A percentile compares a stretch with the other conserved stretches of the same genome.
Conservation (phyloP, 2,329 filamentous ascomycete species). For the Cladosporium phlei region DNA sequence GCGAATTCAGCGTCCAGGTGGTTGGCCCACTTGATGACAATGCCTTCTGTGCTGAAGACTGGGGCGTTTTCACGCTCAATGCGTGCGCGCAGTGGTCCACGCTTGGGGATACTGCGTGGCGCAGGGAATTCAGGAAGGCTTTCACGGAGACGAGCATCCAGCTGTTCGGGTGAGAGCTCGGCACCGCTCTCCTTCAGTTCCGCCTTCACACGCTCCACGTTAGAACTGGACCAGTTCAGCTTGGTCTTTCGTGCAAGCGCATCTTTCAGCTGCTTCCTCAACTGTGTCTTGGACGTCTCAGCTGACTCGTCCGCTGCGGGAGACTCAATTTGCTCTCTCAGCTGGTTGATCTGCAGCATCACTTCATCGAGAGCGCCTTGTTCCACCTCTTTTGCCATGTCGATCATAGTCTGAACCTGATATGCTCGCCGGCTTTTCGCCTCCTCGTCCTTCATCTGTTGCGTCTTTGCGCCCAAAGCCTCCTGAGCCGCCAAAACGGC, state of each 20-base stretch:
- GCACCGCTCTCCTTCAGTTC: not conserved
- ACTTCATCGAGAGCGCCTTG: constrained; percentile 19
- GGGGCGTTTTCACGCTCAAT: constrained; percentile 15
- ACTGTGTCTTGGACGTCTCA: constrained; percentile 6
- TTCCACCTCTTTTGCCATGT: constrained; percentile 17
- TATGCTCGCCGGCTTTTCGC: constrained; percentile 12
- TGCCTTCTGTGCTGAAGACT: constrained; percentile 25
- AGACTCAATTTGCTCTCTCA: not conserved
- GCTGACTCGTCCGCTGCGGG: constrained; percentile 12
- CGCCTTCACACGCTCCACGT: constrained; percentile 15
- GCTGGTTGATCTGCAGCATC: constrained; percentile 14
- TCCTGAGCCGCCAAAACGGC: constrained; percentile 51
- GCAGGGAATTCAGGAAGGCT: constrained; percentile 21
- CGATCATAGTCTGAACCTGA: constrained; percentile 20
- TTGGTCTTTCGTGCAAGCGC: constrained; percentile 11
- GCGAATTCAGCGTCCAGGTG: constrained; percentile 36
- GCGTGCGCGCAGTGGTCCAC: constrained; percentile 13
- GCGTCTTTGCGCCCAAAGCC: constrained; percentile 28
- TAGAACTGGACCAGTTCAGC: constrained; percentile 20
- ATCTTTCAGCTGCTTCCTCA: constrained; percentile 12
- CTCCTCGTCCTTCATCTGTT: constrained; percentile 17
- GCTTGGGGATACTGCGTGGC: constrained; percentile 16
- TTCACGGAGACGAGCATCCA: constrained; percentile 6
- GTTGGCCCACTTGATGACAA: constrained; percentile 34
- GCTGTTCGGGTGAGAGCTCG: not conserved